These are phyloP conservation scores for Penicillium sp. DNA, from an alignment of 2,329 filamentous ascomycete species.

Conservation along the genomic window DNA sequence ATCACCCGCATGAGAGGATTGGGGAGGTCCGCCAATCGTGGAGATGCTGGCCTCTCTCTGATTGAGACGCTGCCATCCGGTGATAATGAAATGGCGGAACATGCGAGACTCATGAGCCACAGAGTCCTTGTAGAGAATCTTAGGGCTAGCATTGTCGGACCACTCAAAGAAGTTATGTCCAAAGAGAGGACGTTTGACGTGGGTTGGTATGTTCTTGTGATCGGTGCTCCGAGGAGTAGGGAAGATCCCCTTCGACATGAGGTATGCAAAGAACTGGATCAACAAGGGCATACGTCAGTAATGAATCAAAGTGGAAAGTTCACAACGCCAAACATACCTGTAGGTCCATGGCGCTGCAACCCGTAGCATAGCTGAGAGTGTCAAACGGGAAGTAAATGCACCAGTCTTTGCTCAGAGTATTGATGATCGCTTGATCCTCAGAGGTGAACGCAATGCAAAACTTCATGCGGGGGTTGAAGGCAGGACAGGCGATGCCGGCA, in stretches of 20 bases:
- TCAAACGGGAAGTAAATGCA: slow-evolving; percentile 41
- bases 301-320: neutral
- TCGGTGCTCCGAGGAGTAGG: no score
- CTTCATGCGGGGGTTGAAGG: slow-evolving; percentile 48
- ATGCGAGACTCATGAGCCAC: slow-evolving; percentile 6
- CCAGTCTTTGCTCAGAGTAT: neutral
- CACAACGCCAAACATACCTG: slow-evolving; percentile 25
- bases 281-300: slow-evolving; percentile 1
- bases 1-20: neutral
- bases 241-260: slow-evolving; percentile 3
- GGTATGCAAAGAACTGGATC: slow-evolving; percentile 9
- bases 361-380: slow-evolving; percentile 30
- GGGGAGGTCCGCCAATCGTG: slow-evolving; percentile 3
- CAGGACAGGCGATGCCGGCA: slow-evolving; percentile 44
- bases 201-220: no score
- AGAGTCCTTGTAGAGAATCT: slow-evolving; percentile 2
- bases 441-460: slow-evolving; percentile 23
- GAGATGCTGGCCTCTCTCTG: neutral
- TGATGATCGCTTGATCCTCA: neutral
- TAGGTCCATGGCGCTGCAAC: slow-evolving; percentile 21
- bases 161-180: slow-evolving; percentile 14
- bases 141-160: neutral
- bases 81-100: slow-evolving; percentile 8
- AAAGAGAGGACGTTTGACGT: no score
- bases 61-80: slow-evolving; percentile 5